These are phyloP conservation scores for Monosporascus sp. DNA, from an alignment of 2,329 filamentous ascomycete species.

Conservation along the genomic window DNA sequence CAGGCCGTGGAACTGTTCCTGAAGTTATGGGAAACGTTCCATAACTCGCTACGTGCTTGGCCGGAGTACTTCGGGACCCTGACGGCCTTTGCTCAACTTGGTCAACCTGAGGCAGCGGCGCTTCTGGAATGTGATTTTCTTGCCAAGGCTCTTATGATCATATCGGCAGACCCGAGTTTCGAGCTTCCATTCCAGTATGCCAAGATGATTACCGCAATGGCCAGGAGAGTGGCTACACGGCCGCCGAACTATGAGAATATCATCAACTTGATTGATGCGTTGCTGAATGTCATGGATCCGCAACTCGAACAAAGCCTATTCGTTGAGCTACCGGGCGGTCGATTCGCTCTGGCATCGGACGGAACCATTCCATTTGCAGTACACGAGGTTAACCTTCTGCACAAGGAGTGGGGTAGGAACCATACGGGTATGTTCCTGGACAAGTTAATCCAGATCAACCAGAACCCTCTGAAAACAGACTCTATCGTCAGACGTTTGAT, in stretches of 20 bases:
- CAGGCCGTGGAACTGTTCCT: constrained; percentile 43
- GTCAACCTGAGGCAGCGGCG: constrained; percentile 49
- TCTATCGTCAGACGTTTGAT: constrained; percentile 55
- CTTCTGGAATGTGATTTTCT: constrained; percentile 60
- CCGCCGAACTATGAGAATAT: constrained; percentile 49
- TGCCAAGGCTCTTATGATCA: constrained; percentile 49
- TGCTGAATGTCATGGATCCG: constrained; percentile 39
- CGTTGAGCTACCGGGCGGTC: constrained; percentile 32
- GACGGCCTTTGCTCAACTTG: constrained; percentile 58
- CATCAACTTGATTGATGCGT: constrained; percentile 42
- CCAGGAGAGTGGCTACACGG: constrained; percentile 43
- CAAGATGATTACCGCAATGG: constrained; percentile 46
- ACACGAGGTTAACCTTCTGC: constrained; percentile 40
- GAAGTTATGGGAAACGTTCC: constrained; percentile 57
- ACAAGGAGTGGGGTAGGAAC: constrained; percentile 34
- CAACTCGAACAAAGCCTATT: constrained; percentile 29
- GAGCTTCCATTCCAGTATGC: constrained; percentile 50
- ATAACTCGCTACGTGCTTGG: constrained; percentile 61
- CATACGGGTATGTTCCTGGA: constrained; percentile 52
- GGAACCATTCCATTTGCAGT: constrained; percentile 39
- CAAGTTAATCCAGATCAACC: constrained; percentile 59
- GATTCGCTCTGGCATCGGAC: constrained; percentile 28
- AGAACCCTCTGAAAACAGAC: constrained; percentile 46
- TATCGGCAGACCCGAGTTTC: constrained; percentile 52
- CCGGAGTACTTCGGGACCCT: constrained; percentile 71